Percentiles rank a stretch among this genome's conserved stretches.
phyloP scores from a whole-genome alignment of 2,329 filamentous ascomycete genomes.

The Fusarium udum region DNA sequence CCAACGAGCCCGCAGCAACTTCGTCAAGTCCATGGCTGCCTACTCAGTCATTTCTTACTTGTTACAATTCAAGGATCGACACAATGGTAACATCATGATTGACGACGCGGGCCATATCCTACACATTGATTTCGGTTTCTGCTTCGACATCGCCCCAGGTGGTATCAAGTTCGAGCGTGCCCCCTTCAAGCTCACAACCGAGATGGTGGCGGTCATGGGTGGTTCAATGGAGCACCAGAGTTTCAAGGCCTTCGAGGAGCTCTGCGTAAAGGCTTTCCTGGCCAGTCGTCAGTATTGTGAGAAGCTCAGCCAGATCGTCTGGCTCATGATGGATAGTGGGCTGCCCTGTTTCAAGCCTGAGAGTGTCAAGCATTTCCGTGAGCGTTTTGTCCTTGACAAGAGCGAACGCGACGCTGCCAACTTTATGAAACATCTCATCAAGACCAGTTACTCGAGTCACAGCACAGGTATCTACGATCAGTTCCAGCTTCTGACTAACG shows the following conservation, averaged over 20 bases:
- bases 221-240: slow-evolving; percentile 84
- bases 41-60: slow-evolving; percentile 98
- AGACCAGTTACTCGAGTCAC: slow-evolving; percentile 89
- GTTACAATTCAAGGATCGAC: slow-evolving; percentile 97
- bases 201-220: slow-evolving; percentile 99
- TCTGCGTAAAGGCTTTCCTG: slow-evolving; percentile 95
- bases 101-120: slow-evolving; percentile 97
- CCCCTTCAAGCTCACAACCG: slow-evolving; percentile 95
- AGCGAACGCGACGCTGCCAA: slow-evolving; percentile 93
- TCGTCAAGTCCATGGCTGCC: slow-evolving; percentile 99
- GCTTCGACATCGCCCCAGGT: slow-evolving; percentile 97
- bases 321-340: slow-evolving; percentile 95
- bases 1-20: slow-evolving; percentile 94
- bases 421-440: slow-evolving; percentile 89
- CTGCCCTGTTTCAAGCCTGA: slow-evolving; percentile 98
- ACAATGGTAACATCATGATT: slow-evolving; percentile 99
- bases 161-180: slow-evolving; percentile 98
- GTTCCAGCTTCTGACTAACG: slow-evolving; percentile 96
- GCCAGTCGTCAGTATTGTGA: slow-evolving; percentile 86
- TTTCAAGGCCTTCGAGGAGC: slow-evolving; percentile 95
- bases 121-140: slow-evolving; percentile 99
- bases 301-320: slow-evolving; percentile 88
- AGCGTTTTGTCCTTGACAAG: slow-evolving; percentile 92
- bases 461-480: slow-evolving; percentile 97
- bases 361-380: slow-evolving; percentile 89